phyloP scores from a whole-genome alignment of 306 rosid genomes.

The Rosa persica region DNA sequence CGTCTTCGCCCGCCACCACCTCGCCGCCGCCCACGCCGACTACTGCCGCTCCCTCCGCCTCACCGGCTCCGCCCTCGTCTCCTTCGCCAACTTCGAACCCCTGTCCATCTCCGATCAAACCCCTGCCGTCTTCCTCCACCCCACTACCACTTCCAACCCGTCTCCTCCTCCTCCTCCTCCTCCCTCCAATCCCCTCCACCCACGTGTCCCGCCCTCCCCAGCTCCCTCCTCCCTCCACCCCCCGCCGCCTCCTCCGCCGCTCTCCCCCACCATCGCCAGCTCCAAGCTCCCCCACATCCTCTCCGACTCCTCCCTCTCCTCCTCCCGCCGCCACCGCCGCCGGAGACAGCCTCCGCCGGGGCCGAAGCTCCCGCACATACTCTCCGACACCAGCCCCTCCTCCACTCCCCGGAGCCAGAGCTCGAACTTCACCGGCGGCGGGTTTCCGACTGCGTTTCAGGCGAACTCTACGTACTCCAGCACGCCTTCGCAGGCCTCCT shows the following conservation, averaged over 20 bases:
- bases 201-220: constrained; percentile 47
- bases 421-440: constrained; percentile 42
- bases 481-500: constrained; percentile 92
- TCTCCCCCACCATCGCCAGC: constrained; percentile 53
- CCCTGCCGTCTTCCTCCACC: constrained; percentile 80
- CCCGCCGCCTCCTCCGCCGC: constrained; percentile 34
- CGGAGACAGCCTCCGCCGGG: constrained; percentile 36
- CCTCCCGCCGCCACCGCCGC: constrained; percentile 40
- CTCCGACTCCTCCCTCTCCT: constrained; percentile 39
- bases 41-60: constrained; percentile 87
- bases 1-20: constrained; percentile 75
- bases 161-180: constrained; percentile 21
- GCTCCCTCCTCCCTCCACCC: constrained; percentile 45
- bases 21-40: constrained; percentile 96
- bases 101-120: constrained; percentile 72
- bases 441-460: constrained; percentile 64
- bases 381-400: constrained; percentile 75
- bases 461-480: constrained; percentile 70
- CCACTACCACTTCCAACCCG: constrained; percentile 4
- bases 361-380: constrained; percentile 87
- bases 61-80: constrained; percentile 75
- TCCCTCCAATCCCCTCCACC: constrained; percentile 18
- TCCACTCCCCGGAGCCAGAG: constrained; percentile 57
- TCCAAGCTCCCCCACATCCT: constrained; percentile 64
- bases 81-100: constrained; percentile 73